Percentiles rank a stretch among this genome's conserved stretches.
Evolutionary conservation across 2,329 filamentous ascomycete species (phyloP).

Genomic region (Penicillium sp.): DNA sequence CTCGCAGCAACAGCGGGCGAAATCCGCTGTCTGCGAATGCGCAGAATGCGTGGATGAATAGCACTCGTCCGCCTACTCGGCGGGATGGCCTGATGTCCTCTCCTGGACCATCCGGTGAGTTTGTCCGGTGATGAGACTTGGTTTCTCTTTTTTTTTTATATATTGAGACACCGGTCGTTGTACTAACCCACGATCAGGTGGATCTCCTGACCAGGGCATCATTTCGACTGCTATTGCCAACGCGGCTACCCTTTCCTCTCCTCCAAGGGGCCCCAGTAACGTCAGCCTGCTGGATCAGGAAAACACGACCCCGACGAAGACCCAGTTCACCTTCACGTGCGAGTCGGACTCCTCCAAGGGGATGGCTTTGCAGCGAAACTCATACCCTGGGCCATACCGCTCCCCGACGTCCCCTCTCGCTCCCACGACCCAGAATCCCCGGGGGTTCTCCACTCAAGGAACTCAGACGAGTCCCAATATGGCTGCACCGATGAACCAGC

Average conservation of each 20-base stretch:
- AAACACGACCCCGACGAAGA: conserved; percentile 68
- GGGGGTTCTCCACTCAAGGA: conserved; percentile 55
- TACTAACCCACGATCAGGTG: conserved; percentile 34
- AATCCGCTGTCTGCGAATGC: conserved; percentile 65
- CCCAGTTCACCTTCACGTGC: conserved; percentile 96
- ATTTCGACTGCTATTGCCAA: conserved; percentile 92
- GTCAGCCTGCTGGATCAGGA: conserved; percentile 76
- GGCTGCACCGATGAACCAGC: conserved; percentile 42
- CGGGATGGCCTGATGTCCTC: conserved; percentile 52
- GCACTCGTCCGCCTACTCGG: conserved; percentile 54
- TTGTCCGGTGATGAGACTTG: conserved; percentile 20
- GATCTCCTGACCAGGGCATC: conserved; percentile 69
- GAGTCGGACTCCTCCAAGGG: conserved; percentile 84
- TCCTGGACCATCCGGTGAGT: conserved; percentile 44
- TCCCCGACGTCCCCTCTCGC: conserved; percentile 41
- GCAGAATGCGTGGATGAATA: conserved; percentile 58
- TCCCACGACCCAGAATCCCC: conserved; percentile 37
- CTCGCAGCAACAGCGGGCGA: conserved; percentile 58
- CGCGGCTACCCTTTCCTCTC: conserved; percentile 69
- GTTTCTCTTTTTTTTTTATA: conserved; percentile 15
- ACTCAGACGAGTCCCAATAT: conserved; percentile 61
- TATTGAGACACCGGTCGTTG: not conserved
- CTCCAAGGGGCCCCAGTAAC: conserved; percentile 72
- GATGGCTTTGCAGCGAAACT: conserved; percentile 69
- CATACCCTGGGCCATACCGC: conserved; percentile 45